These are phyloP conservation scores for Pyrus betulifolia DNA, from an alignment of 306 rosid genomes.

Conservation along the genomic window DNA sequence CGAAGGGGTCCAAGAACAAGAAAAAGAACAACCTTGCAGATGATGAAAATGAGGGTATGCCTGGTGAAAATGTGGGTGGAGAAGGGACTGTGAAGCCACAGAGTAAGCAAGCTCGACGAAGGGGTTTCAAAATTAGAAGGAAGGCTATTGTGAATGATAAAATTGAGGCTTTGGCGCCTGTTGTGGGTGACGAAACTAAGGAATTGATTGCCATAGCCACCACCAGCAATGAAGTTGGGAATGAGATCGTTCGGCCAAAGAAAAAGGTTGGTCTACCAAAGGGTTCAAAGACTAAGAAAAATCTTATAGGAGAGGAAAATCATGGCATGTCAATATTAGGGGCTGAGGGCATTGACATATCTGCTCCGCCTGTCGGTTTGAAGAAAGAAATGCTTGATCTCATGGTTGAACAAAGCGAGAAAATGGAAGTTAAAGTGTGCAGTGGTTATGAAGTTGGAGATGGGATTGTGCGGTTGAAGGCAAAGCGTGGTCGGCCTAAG, in stretches of 20 bases:
- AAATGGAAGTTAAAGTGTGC: neutral
- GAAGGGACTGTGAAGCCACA: neutral
- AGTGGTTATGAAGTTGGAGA: slow-evolving; percentile 15
- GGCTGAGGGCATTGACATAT: neutral
- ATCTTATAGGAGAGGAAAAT: neutral
- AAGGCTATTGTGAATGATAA: slow-evolving; percentile 1
- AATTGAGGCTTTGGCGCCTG: neutral
- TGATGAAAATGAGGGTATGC: neutral
- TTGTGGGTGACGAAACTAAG: neutral
- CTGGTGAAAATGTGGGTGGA: neutral
- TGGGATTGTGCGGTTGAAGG: neutral
- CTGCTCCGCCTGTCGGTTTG: neutral
- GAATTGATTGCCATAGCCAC: neutral
- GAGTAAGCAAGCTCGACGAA: slow-evolving; percentile 25
- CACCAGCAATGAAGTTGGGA: slow-evolving; percentile 16
- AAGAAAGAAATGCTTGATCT: neutral
- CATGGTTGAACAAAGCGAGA: neutral
- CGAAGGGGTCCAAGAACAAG: slow-evolving; percentile 31
- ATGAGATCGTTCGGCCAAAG: slow-evolving; percentile 12
- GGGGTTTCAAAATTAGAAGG: slow-evolving; percentile 20
- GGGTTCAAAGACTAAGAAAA: neutral
- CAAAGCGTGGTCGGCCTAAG: slow-evolving; percentile 29
- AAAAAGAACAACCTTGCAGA: neutral
- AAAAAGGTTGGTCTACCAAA: slow-evolving; percentile 15
- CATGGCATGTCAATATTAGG: neutral